These are phyloP conservation scores for Nymphaea colorata DNA, from an alignment of 164 flowering plant species.

Conservation along the genomic window DNA sequence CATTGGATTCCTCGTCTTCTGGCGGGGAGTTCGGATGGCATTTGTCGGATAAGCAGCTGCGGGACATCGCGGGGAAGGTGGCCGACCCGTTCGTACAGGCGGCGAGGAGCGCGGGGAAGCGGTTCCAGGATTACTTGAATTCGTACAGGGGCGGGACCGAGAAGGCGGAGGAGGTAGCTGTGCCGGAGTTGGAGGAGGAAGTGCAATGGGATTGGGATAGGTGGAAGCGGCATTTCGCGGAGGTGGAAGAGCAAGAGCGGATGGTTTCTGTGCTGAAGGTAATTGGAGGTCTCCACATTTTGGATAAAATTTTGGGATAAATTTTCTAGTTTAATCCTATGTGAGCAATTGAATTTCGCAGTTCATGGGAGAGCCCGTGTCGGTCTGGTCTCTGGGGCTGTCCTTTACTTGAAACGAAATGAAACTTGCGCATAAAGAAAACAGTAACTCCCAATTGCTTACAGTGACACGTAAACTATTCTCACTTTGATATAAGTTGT, in stretches of 20 bases:
- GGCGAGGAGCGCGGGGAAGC: conserved; percentile 23
- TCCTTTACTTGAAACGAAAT: too few relatives aligned
- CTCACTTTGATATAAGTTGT: not conserved
- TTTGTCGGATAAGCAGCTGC: not conserved
- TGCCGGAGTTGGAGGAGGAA: conserved; percentile 10
- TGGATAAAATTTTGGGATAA: too few relatives aligned
- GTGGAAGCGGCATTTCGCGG: conserved; percentile 69
- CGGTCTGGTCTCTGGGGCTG: too few relatives aligned
- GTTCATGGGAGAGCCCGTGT: not conserved
- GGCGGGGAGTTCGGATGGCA: not conserved
- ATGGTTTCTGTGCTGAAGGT: conserved; percentile 69
- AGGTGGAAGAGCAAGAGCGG: conserved; percentile 68
- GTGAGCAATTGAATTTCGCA: not conserved
- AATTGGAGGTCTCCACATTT: not conserved
- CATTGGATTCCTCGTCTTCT: not conserved
- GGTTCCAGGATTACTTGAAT: conserved; percentile 32
- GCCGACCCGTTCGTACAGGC: conserved; percentile 22
- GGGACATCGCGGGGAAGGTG: not conserved
- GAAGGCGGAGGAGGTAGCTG: not conserved
- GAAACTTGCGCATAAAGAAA: too few relatives aligned
- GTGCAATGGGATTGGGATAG: conserved; percentile 87
- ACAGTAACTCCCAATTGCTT: too few relatives aligned
- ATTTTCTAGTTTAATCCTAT: too few relatives aligned
- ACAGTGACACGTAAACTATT: not conserved
- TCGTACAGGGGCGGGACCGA: conserved; percentile 10